Percentiles rank a stretch among this genome's conserved stretches.
Conservation (phyloP, 2,329 filamentous ascomycete species). For the Ophiostoma ips region DNA sequence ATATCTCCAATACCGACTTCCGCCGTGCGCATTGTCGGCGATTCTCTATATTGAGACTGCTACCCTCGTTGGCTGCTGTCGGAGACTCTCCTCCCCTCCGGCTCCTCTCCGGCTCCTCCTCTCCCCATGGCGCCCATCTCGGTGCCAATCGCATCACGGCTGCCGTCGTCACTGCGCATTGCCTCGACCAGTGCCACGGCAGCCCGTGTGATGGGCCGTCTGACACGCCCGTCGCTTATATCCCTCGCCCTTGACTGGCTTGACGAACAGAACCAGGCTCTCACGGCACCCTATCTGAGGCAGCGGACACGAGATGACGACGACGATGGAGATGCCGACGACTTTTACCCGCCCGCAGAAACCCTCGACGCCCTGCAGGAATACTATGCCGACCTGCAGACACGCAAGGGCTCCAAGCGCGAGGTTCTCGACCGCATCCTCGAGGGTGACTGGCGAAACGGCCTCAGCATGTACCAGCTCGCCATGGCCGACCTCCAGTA, state of each 20-base stretch:
- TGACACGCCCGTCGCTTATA: conserved; percentile 59
- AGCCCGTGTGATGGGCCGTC: conserved; percentile 50
- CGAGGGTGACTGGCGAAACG: conserved; percentile 55
- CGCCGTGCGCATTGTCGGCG: too few species aligned
- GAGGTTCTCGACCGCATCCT: conserved; percentile 50
- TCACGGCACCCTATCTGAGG: conserved; percentile 44
- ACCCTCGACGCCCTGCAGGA: conserved; percentile 54
- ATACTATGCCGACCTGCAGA: conserved; percentile 46
- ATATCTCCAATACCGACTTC: neutral
- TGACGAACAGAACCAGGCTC: conserved; percentile 45
- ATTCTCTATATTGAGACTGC: too few species aligned
- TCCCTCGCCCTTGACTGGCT: conserved; percentile 68
- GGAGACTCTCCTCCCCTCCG: too few species aligned
- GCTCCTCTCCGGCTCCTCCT: neutral
- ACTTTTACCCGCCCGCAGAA: conserved; percentile 53
- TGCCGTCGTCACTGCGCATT: conserved; percentile 58
- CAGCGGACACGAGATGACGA: conserved; percentile 28
- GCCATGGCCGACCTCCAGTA: conserved; percentile 56
- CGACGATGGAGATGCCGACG: conserved; percentile 42
- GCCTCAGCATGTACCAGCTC: conserved; percentile 50
- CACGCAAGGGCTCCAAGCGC: conserved; percentile 44
- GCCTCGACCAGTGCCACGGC: conserved; percentile 50
- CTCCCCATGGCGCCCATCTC: conserved; percentile 40
- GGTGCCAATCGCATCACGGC: conserved; percentile 55
- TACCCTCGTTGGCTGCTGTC: neutral